These are phyloP conservation scores for Tolypocladium inflatum DNA, from an alignment of 2,329 filamentous ascomycete species.

Conservation along the genomic window DNA sequence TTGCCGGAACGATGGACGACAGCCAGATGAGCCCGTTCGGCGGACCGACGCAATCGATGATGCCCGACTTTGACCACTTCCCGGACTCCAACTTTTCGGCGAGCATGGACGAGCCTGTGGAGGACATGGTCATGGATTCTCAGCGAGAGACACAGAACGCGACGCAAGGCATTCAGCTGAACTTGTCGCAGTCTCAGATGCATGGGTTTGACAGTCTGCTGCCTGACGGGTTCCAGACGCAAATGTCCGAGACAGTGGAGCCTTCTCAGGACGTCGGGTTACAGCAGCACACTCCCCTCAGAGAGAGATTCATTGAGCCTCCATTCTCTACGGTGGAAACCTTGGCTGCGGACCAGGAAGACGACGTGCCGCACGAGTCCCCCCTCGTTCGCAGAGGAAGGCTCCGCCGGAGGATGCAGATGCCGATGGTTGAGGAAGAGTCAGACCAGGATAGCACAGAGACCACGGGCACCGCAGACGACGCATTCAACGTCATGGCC, in stretches of 20 bases:
- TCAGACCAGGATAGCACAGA: not conserved
- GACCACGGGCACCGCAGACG: slow-evolving; percentile 4
- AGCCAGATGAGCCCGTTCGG: slow-evolving; percentile 30
- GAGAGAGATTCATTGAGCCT: slow-evolving; percentile 53
- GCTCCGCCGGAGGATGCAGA: slow-evolving; percentile 33
- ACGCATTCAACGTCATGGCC: slow-evolving; percentile 62
- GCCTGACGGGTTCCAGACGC: slow-evolving; percentile 39
- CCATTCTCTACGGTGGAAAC: slow-evolving; percentile 65
- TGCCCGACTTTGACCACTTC: slow-evolving; percentile 48
- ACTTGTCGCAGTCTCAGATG: slow-evolving; percentile 52
- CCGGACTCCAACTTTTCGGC: slow-evolving; percentile 54
- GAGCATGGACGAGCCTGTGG: slow-evolving; percentile 42
- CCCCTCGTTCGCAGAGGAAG: slow-evolving; percentile 54
- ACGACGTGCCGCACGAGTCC: slow-evolving; percentile 45
- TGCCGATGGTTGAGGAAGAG: slow-evolving; percentile 5
- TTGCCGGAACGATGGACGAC: slow-evolving; percentile 77
- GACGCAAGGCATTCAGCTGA: slow-evolving; percentile 40
- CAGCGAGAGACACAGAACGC: slow-evolving; percentile 24
- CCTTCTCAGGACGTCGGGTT: slow-evolving; percentile 77
- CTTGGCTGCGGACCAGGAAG: slow-evolving; percentile 35
- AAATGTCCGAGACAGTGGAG: slow-evolving; percentile 61
- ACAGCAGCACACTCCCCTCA: slow-evolving; percentile 61
- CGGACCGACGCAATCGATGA: slow-evolving; percentile 34
- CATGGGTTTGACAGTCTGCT: slow-evolving; percentile 49
- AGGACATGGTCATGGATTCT: slow-evolving; percentile 41